A percentile compares a stretch with the other conserved stretches of the same genome.
Conservation (phyloP, 495 filamentous ascomycete genomes). For the Daldinia childiae region DNA sequence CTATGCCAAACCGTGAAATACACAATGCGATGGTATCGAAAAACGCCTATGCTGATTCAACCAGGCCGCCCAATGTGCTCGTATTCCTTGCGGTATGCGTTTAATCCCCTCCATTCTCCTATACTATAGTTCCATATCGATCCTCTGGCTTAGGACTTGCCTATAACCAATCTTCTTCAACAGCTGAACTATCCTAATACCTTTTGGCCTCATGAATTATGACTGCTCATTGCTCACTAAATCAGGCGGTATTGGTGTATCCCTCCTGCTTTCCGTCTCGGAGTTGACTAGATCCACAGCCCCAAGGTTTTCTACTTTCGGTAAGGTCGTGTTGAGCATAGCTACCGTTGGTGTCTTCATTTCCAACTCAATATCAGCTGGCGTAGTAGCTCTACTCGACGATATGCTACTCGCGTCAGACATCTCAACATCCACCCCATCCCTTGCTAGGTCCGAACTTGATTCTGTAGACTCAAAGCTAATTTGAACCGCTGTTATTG, state of each 20-base stretch:
- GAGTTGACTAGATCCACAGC: constrained; percentile 22
- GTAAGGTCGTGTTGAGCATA: not conserved
- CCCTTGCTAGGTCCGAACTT: constrained; percentile 43
- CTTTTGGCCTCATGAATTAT: not conserved
- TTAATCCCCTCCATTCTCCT: constrained; percentile 5
- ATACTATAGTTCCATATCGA: not conserved
- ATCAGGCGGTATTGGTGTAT: constrained; percentile 41
- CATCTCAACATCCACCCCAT: constrained; percentile 54
- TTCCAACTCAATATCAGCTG: constrained; percentile 42
- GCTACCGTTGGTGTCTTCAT: constrained; percentile 50
- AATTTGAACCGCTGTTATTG: constrained; percentile 29
- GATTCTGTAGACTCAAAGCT: constrained; percentile 43
- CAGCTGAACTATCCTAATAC: not conserved
- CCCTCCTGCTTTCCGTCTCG: constrained; percentile 28
- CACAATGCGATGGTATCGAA: constrained; percentile 38
- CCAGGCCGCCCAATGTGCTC: constrained; percentile 24
- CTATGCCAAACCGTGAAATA: constrained; percentile 13
- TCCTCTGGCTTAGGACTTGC: not conserved
- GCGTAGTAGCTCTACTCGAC: constrained; percentile 44
- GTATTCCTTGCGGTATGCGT: constrained; percentile 37
- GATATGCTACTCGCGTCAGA: constrained; percentile 51
- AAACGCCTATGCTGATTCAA: constrained; percentile 35
- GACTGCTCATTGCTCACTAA: constrained; percentile 14
- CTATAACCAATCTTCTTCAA: not conserved
- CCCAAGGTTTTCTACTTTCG: constrained; percentile 14